A percentile compares a stretch with the other conserved stretches of the same genome.
phyloP scores from a whole-genome alignment of 2,329 filamentous ascomycete species.

The Chaetomium globosum region DNA sequence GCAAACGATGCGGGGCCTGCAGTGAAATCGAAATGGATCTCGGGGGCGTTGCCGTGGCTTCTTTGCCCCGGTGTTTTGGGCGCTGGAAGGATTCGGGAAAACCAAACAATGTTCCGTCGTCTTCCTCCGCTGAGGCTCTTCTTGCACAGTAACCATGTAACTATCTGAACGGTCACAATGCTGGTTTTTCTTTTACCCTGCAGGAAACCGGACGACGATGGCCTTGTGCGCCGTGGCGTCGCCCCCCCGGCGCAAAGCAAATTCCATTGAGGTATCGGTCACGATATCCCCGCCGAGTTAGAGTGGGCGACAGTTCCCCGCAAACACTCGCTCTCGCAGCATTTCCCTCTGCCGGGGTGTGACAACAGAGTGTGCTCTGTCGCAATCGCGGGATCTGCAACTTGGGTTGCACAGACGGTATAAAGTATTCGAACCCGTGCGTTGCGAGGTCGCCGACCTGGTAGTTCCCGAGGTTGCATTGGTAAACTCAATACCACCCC shows the following conservation, averaged over 20 bases:
- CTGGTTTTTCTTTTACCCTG: background rate
- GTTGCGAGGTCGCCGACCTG: conserved; percentile 32
- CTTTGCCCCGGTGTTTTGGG: background rate
- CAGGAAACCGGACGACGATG: background rate
- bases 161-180: background rate
- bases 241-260: background rate
- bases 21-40: background rate
- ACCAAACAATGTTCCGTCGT: conserved; percentile 10
- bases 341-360: conserved; percentile 4
- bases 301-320: background rate
- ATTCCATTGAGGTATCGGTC: background rate
- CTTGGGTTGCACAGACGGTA: conserved; percentile 21
- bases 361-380: background rate
- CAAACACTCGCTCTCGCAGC: background rate
- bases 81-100: conserved; percentile 7
- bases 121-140: background rate
- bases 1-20: conserved; percentile 10
- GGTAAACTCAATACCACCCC: conserved; percentile 15
- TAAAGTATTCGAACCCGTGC: conserved; percentile 10
- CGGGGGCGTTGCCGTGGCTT: background rate
- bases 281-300: background rate
- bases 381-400: conserved; percentile 24
- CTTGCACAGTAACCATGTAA: background rate
- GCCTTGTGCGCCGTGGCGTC: background rate
- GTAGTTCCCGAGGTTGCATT: conserved; percentile 25